Conservation (phyloP, 2,329 filamentous ascomycete genomes). For the Aureobasidium sp. region DNA sequence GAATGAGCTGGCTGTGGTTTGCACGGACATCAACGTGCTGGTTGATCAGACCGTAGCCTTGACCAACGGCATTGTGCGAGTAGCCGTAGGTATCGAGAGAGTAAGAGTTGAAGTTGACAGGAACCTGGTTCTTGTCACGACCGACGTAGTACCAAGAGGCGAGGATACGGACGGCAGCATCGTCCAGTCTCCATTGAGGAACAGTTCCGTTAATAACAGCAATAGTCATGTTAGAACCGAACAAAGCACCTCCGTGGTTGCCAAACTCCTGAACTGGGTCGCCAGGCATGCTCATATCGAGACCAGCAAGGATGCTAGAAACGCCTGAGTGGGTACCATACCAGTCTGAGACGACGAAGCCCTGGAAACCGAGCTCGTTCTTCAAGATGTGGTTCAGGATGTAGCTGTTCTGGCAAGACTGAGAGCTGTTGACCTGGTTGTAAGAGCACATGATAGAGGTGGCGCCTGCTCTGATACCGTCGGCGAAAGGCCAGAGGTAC, state of each 20-base stretch:
- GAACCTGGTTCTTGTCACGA: conserved; percentile 40
- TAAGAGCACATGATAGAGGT: conserved; percentile 52
- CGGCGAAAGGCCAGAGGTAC: conserved; percentile 58
- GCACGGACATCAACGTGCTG: conserved; percentile 69
- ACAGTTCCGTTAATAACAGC: conserved; percentile 21
- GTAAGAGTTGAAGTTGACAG: conserved; percentile 38
- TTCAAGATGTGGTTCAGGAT: conserved; percentile 60
- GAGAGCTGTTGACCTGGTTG: conserved; percentile 71
- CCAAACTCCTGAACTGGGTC: conserved; percentile 16
- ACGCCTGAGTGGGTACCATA: conserved; percentile 54
- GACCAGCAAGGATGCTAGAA: conserved; percentile 48
- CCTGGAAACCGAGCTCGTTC: conserved; percentile 61
- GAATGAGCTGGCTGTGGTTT: conserved; percentile 63
- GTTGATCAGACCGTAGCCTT: conserved; percentile 52
- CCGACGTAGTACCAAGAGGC: conserved; percentile 41
- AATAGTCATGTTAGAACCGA: conserved; percentile 20
- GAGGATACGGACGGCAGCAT: conserved; percentile 37
- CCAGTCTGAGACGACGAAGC: conserved; percentile 62
- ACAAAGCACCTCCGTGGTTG: conserved; percentile 17
- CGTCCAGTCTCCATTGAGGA: conserved; percentile 30
- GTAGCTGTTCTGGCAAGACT: conserved; percentile 50
- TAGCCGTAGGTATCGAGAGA: conserved; percentile 53
- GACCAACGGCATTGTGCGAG: conserved; percentile 51
- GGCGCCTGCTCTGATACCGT: conserved; percentile 49
- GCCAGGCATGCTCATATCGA: conserved; percentile 62